A percentile compares a stretch with the other conserved stretches of the same genome.
phyloP scores from a whole-genome alignment of 2,329 filamentous ascomycete genomes.

The Beauveria bassiana region DNA sequence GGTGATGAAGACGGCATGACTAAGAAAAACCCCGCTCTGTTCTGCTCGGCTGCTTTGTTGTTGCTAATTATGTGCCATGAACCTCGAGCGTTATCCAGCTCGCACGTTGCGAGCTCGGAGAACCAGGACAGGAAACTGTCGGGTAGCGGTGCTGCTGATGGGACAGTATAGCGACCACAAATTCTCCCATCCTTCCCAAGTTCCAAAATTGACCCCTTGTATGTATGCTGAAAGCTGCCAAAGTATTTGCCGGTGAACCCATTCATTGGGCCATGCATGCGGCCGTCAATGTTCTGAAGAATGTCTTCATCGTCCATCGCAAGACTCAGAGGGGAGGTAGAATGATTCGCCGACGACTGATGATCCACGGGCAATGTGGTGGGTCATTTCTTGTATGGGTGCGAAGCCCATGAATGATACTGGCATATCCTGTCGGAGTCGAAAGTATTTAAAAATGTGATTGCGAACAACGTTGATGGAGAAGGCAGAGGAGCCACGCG shows the following conservation, averaged over 20 bases:
- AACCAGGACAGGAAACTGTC: conserved; percentile 16
- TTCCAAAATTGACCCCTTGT: neutral
- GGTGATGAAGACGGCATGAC: conserved; percentile 8
- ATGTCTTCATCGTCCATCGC: neutral
- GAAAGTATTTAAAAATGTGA: neutral
- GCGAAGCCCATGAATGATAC: neutral
- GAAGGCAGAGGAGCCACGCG: neutral
- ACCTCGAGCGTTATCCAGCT: conserved; percentile 7
- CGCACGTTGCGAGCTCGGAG: conserved; percentile 10
- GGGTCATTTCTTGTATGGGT: neutral
- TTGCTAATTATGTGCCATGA: neutral
- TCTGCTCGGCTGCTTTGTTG: neutral
- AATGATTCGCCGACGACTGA: neutral
- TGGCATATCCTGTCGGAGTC: neutral
- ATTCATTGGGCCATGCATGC: neutral
- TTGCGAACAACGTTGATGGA: neutral
- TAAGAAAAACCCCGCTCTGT: neutral
- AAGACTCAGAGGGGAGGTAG: neutral
- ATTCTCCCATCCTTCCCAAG: neutral
- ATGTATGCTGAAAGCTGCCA: neutral
- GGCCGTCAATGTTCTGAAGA: neutral
- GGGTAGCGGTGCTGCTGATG: conserved; percentile 13
- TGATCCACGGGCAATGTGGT: neutral
- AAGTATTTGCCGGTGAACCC: neutral
- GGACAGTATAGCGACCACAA: conserved; percentile 11